Percentiles rank a stretch among this genome's conserved stretches.
Evolutionary conservation across 768 basidiomycete species (phyloP).

Genomic region (Paxillus involutus): DNA sequence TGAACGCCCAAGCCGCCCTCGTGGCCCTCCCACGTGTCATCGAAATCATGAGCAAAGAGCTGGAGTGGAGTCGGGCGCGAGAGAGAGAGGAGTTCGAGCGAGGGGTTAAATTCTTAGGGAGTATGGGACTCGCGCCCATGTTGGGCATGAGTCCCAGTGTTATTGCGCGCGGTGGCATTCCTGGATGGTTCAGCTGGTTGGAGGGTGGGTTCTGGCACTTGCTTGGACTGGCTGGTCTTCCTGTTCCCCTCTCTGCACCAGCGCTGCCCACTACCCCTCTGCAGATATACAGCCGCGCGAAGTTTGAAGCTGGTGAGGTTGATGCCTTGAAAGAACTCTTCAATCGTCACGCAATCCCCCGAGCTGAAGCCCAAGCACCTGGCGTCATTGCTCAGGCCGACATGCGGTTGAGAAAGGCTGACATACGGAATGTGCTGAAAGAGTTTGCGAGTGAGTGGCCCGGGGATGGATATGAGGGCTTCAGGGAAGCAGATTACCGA

Average conservation of each 20-base stretch:
- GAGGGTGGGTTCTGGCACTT: constrained; percentile 12
- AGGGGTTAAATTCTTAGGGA: constrained; percentile 67
- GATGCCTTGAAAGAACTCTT: constrained; percentile 43
- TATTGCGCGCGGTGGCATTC: constrained; percentile 10
- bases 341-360: constrained; percentile 2
- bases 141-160: constrained; percentile 32
- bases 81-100: constrained; percentile 57
- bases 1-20: constrained; percentile 85
- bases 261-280: constrained; percentile 7
- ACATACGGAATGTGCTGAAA: constrained; percentile 43
- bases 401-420: constrained; percentile 38
- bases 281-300: constrained; percentile 45
- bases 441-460: constrained; percentile 38
- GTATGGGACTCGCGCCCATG: constrained; percentile 81
- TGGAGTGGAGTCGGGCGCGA: constrained; percentile 68
- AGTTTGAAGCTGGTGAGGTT: constrained; percentile 54
- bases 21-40: constrained; percentile 84
- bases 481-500: constrained; percentile 61
- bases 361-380: constrained; percentile 13
- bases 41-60: constrained; percentile 87
- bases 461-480: constrained; percentile 53
- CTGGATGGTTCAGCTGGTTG: constrained; percentile 18
- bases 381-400: not conserved
- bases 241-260: not conserved
- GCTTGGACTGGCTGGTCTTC: constrained; percentile 21